Percentiles rank a stretch among this genome's conserved stretches.
These are phyloP conservation scores for Ascochyta lentis DNA, from an alignment of 2,329 filamentous ascomycete genomes.

Conservation along the genomic window DNA sequence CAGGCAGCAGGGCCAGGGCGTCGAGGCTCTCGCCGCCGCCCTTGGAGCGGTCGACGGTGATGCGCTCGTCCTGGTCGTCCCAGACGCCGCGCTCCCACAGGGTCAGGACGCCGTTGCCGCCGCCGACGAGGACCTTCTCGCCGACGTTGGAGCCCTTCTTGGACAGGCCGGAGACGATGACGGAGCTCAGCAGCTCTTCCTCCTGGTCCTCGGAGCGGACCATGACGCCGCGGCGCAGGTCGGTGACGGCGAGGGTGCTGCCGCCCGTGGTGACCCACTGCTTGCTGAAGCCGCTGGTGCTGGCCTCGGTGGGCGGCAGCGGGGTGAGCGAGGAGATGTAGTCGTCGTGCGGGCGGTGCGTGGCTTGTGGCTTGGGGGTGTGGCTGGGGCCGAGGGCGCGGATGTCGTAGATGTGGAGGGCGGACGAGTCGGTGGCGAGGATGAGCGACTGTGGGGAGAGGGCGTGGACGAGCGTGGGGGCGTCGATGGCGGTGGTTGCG, in stretches of 20 bases:
- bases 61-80: conserved; percentile 93
- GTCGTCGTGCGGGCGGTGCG: conserved; percentile 87
- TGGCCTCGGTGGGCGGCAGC: conserved; percentile 78
- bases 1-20: conserved; percentile 74
- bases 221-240: conserved; percentile 83
- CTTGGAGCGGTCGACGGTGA: conserved; percentile 71
- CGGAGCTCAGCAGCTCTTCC: conserved; percentile 84
- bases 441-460: conserved; percentile 89
- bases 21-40: conserved; percentile 81
- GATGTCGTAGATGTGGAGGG: conserved; percentile 86
- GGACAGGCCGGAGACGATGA: conserved; percentile 78
- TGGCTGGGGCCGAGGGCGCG: conserved; percentile 60
- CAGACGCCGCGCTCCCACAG: conserved; percentile 94
- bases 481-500: conserved; percentile 62
- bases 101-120: conserved; percentile 81
- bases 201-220: conserved; percentile 94
- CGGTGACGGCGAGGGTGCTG: conserved; percentile 87
- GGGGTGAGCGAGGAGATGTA: conserved; percentile 89
- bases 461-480: conserved; percentile 80
- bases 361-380: conserved; percentile 70
- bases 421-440: conserved; percentile 87
- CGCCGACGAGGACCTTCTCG: conserved; percentile 77
- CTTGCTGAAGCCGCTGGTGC: conserved; percentile 87
- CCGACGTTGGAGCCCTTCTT: conserved; percentile 74
- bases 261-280: conserved; percentile 96